A percentile compares a stretch with the other conserved stretches of the same genome.
Conservation (phyloP, 805 yeast species). For the Cyberlindnera samutprakarnensis region DNA sequence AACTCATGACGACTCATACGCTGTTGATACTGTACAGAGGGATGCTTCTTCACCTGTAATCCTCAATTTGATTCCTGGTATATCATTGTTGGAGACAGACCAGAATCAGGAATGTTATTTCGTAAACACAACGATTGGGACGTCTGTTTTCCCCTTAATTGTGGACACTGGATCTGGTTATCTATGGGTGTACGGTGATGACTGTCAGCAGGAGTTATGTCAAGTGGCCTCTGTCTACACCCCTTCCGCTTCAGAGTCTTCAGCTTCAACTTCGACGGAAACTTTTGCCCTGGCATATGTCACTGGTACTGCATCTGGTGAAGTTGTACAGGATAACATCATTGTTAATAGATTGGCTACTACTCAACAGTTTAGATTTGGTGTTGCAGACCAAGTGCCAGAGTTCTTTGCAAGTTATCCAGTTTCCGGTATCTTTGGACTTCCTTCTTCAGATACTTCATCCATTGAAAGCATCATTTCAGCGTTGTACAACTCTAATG, state of each 20-base stretch:
- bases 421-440: slow-evolving; percentile 55
- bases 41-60: slow-evolving; percentile 2
- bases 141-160: slow-evolving; percentile 41
- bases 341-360: slow-evolving; percentile 26
- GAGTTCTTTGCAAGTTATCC: slow-evolving; percentile 42
- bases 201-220: slow-evolving; percentile 42
- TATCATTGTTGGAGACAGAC: slow-evolving; percentile 22
- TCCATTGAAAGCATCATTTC: slow-evolving; percentile 33
- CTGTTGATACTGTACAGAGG: not conserved
- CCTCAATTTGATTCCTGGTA: slow-evolving; percentile 23
- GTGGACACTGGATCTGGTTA: slow-evolving; percentile 63
- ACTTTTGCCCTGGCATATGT: slow-evolving; percentile 45
- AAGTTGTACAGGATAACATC: slow-evolving; percentile 30
- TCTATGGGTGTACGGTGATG: slow-evolving; percentile 51
- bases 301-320: slow-evolving; percentile 47
- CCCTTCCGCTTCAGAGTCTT: slow-evolving; percentile 7
- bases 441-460: slow-evolving; percentile 38
- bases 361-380: slow-evolving; percentile 38
- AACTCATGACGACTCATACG: slow-evolving; percentile 3
- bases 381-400: slow-evolving; percentile 47
- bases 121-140: slow-evolving; percentile 31
- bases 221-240: slow-evolving; percentile 25
- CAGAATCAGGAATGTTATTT: slow-evolving; percentile 28
- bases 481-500: slow-evolving; percentile 27
- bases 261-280: slow-evolving; percentile 14